Evolutionary conservation across 164 flowering plant genomes (phyloP).

Genomic region (Stephania yunnanensis): DNA sequence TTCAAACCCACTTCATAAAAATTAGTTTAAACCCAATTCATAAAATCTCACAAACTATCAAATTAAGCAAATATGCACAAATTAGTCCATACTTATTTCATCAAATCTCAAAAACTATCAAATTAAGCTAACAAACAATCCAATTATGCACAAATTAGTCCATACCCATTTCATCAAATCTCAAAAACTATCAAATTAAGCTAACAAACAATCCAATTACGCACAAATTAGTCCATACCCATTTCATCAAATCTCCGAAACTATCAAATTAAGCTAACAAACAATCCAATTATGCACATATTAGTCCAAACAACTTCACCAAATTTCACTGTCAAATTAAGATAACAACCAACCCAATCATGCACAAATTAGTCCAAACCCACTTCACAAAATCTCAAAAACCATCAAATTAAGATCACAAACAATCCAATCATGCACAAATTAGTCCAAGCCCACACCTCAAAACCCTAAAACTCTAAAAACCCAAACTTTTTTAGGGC

Average conservation of each 20-base stretch:
- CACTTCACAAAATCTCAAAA: background rate
- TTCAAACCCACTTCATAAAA: too few relatives aligned
- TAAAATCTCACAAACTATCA: too few relatives aligned
- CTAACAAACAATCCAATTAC: too few relatives aligned
- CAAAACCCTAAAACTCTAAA: too few relatives aligned
- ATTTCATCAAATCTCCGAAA: too few relatives aligned
- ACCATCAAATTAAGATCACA: background rate
- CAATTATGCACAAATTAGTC: too few relatives aligned
- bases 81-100: background rate
- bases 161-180: background rate
- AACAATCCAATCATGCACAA: background rate
- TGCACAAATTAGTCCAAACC: background rate
- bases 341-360: background rate
- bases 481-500: too few relatives aligned
- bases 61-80: too few relatives aligned
- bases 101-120: background rate
- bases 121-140: too few relatives aligned
- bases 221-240: too few relatives aligned
- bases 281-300: background rate
- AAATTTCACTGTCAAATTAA: background rate
- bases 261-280: too few relatives aligned
- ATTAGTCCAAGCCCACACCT: conserved; percentile 4
- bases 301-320: background rate
- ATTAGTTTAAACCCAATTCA: too few relatives aligned
- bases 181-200: background rate